Conservation (phyloP, 495 filamentous ascomycete genomes). For the Evansstolkia leycettana region DNA sequence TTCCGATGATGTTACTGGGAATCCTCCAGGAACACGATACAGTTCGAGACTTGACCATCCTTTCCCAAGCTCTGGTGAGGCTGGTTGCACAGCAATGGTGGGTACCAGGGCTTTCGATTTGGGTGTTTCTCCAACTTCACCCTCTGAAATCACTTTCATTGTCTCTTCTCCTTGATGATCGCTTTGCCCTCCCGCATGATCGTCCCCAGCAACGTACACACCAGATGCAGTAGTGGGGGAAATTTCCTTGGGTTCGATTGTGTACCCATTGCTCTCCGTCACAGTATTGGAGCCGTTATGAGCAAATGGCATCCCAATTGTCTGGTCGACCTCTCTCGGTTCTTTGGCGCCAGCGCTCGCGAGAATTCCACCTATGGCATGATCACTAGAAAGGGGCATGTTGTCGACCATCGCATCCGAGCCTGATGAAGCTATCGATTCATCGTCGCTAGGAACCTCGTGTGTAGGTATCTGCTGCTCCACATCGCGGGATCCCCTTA, state of each 20-base stretch:
- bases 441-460: conserved; percentile 24
- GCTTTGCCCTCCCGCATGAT: neutral
- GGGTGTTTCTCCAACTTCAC: conserved; percentile 1
- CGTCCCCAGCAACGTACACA: neutral
- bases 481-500: conserved; percentile 37
- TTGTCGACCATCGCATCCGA: conserved; percentile 10
- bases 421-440: conserved; percentile 24
- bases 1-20: conserved; percentile 5
- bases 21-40: conserved; percentile 2
- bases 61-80: conserved; percentile 32
- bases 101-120: conserved; percentile 19
- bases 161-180: neutral
- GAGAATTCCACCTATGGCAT: conserved; percentile 48
- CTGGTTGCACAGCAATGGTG: conserved; percentile 32
- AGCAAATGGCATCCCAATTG: too few species aligned
- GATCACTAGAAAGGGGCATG: conserved; percentile 47
- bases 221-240: neutral
- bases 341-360: conserved; percentile 9
- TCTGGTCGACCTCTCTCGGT: too few species aligned
- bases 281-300: too few species aligned
- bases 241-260: conserved; percentile 5
- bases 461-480: conserved; percentile 7
- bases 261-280: conserved; percentile 5
- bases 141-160: neutral
- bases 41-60: conserved; percentile 13